Evolutionary conservation across 345 rosid genomes (phyloP), one percentile per base, ranked within the genome.

Genomic region (Populus davidiana): DNA sequence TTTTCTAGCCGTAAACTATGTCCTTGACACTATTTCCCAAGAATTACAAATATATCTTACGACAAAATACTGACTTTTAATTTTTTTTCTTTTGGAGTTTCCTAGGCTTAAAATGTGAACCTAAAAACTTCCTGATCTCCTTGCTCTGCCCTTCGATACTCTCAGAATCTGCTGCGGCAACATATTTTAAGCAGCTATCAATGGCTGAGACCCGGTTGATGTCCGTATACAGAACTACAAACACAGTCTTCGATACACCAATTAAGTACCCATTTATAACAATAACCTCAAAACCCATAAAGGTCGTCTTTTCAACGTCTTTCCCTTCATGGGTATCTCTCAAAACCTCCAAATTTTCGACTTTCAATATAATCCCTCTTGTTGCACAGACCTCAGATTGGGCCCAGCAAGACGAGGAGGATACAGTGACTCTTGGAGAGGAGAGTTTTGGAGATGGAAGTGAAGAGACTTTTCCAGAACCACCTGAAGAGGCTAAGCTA

Each of bases 401-500:
- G 81, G 78, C 81, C 9, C 78, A 74, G 38, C 81, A 78, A 61
- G 78, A 12, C 44, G 13, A 41, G 4, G 50, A 44, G 50, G 50
- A 44, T 35, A 92, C 79, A 69, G 91, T 84, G 5, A 78, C 77
- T 72, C 1, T 13, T 44, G 50, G 9, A 75, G 84, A 72, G 38
- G 87, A 83, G 80, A 67, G 31, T 10, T 80, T 78, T 49, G 82
- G 50, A 44, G 50, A 44, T 44, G 50, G 14, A 44, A 44, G 17
- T 44, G 50, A 44, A 44, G 50, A 44, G 50, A 44, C 50, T 44
- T 44, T 44, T 11, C 50, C 67, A 3, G 91, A 87, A 71, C 91
- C 94, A 21, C 81, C 95, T 49, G 98, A 91, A 80, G 94, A 90
- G 31, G 97, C 97, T 4, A 94, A 93, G 82, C 78, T 94, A 27